These are phyloP conservation scores for Eucalyptus lansdowneana DNA, from an alignment of 345 rosid species.

Conservation along the genomic window DNA sequence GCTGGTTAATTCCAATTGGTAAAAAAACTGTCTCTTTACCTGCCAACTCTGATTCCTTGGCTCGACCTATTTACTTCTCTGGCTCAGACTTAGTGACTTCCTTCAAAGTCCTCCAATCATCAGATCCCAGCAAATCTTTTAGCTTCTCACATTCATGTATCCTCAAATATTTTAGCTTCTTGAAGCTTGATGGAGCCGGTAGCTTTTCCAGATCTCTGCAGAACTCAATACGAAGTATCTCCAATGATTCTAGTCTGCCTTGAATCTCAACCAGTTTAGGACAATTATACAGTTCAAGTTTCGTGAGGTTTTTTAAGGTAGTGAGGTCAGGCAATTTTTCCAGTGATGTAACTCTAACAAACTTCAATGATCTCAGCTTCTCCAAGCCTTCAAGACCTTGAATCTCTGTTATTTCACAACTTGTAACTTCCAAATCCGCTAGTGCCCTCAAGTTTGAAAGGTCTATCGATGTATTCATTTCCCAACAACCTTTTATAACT, in stretches of 20 bases:
- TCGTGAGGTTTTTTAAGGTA: background rate
- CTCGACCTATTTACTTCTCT: background rate
- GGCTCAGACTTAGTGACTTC: background rate
- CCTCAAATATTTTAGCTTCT: background rate
- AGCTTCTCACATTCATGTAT: background rate
- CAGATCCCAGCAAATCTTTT: background rate
- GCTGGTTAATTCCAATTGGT: no score
- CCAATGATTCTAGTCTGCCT: background rate
- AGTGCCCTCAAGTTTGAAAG: background rate
- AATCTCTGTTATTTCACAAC: background rate
- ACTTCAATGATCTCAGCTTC: background rate
- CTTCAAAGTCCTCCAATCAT: background rate
- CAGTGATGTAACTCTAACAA: background rate
- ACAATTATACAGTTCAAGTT: background rate
- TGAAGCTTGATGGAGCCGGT: background rate
- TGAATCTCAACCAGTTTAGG: background rate
- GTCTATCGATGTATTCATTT: background rate
- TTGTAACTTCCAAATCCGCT: background rate
- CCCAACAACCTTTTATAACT: background rate
- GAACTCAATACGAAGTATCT: background rate
- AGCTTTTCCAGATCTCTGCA: background rate
- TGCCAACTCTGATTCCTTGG: no score
- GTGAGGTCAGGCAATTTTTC: background rate
- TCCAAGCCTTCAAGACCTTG: background rate
- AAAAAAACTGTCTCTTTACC: no score